These are phyloP conservation scores for Vaccinium myrtillus DNA, from an alignment of 148 eudicot genomes.

Conservation along the genomic window DNA sequence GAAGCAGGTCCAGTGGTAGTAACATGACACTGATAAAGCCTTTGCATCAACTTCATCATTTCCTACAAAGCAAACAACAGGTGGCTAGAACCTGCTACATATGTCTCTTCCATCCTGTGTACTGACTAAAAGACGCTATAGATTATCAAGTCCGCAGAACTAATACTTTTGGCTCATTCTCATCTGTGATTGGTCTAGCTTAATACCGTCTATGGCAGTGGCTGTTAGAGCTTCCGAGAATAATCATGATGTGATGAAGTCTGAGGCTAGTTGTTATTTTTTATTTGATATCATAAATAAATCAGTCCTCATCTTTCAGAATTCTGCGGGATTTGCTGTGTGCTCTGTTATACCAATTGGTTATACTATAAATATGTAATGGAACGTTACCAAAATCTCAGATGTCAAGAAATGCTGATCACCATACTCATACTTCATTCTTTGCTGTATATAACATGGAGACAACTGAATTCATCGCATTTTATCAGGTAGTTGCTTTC, in stretches of 20 bases:
- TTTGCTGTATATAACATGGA: constrained; percentile 98
- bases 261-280: neutral
- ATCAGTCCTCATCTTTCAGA: neutral
- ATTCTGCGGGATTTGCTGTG: neutral
- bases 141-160: neutral
- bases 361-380: neutral
- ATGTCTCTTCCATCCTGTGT: neutral
- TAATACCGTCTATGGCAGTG: neutral
- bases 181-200: neutral
- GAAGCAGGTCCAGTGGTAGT: neutral
- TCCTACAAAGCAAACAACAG: neutral
- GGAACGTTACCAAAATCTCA: constrained; percentile 29
- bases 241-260: neutral
- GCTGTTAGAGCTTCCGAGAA: constrained; percentile 2
- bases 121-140: neutral
- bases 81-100: neutral
- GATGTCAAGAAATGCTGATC: constrained; percentile 82
- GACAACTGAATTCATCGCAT: constrained; percentile 80
- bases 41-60: neutral
- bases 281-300: neutral
- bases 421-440: constrained; percentile 88
- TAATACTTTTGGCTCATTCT: constrained; percentile 1
- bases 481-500: constrained; percentile 68
- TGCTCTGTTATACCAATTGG: neutral
- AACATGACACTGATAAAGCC: neutral